Evolutionary conservation across 2,329 filamentous ascomycete species (phyloP), one percentile per base, ranked within the genome.

Genomic region (Furcasterigmium sp.): DNA sequence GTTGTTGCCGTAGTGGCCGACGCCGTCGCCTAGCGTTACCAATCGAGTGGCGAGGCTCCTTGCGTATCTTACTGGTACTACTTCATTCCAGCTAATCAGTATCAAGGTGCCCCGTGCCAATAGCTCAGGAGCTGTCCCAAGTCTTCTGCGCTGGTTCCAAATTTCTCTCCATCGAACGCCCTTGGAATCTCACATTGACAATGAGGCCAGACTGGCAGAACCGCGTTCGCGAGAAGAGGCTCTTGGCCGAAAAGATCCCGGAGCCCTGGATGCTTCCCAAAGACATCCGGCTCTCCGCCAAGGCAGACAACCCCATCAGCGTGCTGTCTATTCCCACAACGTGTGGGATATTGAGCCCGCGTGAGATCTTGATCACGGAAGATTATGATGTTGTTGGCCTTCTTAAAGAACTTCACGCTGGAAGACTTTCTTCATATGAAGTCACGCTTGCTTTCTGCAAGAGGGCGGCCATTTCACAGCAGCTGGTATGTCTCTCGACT

Each of bases 381-480:
- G 29, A 8, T 6, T 32, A 32, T 14, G 29, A 32, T 32, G 29
- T 14, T 6, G 29, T 32, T 15, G 29, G 13, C 13, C 29, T 32
- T 15, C 6, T 15, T 7, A 15, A 13, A n/a, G 13, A 13, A 6
- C 8, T 32, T 6, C 11, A 6, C 5, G 13, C 7, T 14, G n/a
- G n/a, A 32, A 57, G 59, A 53, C 64, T 63, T 55, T 56, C 64
- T 17, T 39, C 59, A 7, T 61, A 70, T 3, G 45, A 44, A 25
- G 44, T 42, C n/a, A 56, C 61, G 2, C 57, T 56, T 3, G 72
- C 70, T 1, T 75, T 75, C 46, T 70, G 69, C 42, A 75, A 74
- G 49, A 61, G 71, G n/a, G 68, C 71, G 4, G 67, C 69, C 2
- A 63, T 75, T 17, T 67, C 68, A 0, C 69, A 74, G 29, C 72